Base-by-base conservation (phyloP, 225 moss, liverwort and hornwort species). In the Antitrichia curtipendula region DNA sequence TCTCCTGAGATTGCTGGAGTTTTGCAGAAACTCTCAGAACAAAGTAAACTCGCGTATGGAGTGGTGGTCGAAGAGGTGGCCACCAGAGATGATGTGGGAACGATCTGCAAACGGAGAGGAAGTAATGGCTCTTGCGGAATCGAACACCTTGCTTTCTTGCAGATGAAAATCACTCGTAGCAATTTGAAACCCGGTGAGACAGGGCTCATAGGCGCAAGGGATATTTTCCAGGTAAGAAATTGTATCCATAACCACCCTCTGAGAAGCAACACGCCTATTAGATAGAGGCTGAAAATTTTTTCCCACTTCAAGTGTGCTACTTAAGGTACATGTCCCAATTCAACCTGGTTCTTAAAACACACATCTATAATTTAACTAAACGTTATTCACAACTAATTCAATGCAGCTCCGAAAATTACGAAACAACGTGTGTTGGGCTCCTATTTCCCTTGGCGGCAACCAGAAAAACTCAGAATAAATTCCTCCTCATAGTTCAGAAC, bases 51-150 rank as follows among this genome's bases (percentile, higher is more conserved):
- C 29, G 86, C 89, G 41, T 95, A 95, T 75, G 95, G 95, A 86
- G 81, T 92, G 65, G 95, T 92, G 32, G 77, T 95, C 47, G 95
- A 95, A 86, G 95, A 95, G 90, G 93, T 95, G 41, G 93, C 95
- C 60, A 91, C 95, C 70, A 89, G 93, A 84, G 95, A 95, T 78
- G 87, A 90, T 36, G 77, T 85, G 82, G 93, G 95, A 65, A 90
- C 91, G 31, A 92, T 95, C 73, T 89, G 89, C 85, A 93, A 89
- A 49, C 79, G 81, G 50, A 84, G 83, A 78, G 90, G 85, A 83
- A 87, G 82, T 38, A 34, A 19, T 63, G 69, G 75, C 28, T 88
- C 86, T 52, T 53, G 87, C 65, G 94, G 93, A 89, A 84, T 95
- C 88, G 95, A 95, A 3, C 93, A 95, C 75, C 77, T 95, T 75